These are phyloP conservation scores for Fusarium zealandicum DNA, from an alignment of 2,329 filamentous ascomycete species.

Conservation along the genomic window DNA sequence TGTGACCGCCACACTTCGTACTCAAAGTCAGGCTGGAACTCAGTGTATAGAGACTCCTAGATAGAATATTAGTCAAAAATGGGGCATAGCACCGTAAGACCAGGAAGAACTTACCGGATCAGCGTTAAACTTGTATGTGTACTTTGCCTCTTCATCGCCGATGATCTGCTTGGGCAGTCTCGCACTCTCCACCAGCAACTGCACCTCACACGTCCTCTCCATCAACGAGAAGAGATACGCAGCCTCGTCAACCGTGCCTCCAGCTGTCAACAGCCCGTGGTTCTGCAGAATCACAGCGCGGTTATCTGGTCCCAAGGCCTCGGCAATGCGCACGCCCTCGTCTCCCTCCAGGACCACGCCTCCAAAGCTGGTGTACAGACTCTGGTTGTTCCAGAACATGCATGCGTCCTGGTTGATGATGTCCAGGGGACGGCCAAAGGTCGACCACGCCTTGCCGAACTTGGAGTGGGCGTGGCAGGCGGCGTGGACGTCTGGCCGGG, in stretches of 20 bases:
- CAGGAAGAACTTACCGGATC: constrained; percentile 37
- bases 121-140: constrained; percentile 47
- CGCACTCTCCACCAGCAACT: constrained; percentile 44
- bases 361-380: constrained; percentile 67
- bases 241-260: constrained; percentile 71
- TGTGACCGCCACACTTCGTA: constrained; percentile 45
- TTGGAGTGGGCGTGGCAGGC: constrained; percentile 68
- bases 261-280: constrained; percentile 70
- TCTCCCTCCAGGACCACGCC: constrained; percentile 68
- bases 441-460: constrained; percentile 67
- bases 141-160: constrained; percentile 50
- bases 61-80: not conserved
- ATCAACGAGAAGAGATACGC: constrained; percentile 62
- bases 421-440: constrained; percentile 64
- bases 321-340: constrained; percentile 65
- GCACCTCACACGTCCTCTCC: constrained; percentile 46
- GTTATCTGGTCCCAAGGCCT: constrained; percentile 60
- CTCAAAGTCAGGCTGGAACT: constrained; percentile 48
- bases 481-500: constrained; percentile 65
- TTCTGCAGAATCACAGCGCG: constrained; percentile 67
- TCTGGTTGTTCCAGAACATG: constrained; percentile 64
- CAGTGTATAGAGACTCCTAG: constrained; percentile 44
- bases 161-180: constrained; percentile 42
- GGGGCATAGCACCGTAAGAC: fast-evolving
- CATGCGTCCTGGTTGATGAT: constrained; percentile 68